Evolutionary conservation across 257 asterid genomes (phyloP).

Genomic region (Anisodus tanguticus): DNA sequence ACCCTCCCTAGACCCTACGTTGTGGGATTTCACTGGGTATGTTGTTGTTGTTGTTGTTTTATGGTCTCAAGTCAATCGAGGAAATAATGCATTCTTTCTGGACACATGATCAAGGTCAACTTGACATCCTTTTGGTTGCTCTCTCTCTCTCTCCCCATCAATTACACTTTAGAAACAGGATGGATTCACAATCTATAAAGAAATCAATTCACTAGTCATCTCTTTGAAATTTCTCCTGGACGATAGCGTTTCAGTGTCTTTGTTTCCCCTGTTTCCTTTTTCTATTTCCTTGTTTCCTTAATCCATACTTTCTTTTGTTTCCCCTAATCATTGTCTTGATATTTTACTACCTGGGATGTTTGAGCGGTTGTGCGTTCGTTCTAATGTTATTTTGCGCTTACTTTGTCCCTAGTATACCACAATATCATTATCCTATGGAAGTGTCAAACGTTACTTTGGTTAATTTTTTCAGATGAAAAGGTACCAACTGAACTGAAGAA

Average conservation of each 20-base stretch:
- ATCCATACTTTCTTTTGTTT: neutral
- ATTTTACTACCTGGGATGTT: neutral
- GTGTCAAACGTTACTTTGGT: neutral
- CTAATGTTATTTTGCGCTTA: neutral
- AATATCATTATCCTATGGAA: neutral
- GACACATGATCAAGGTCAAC: neutral
- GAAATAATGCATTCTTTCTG: neutral
- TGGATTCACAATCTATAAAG: neutral
- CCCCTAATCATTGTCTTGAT: neutral
- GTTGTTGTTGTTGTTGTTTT: too few species aligned
- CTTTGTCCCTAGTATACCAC: neutral
- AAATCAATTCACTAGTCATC: slow-evolving; percentile 4
- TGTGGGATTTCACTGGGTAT: too few species aligned
- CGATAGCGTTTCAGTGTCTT: neutral
- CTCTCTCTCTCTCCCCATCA: neutral
- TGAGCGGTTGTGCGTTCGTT: neutral
- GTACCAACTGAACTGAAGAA: slow-evolving; percentile 85
- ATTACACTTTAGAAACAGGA: neutral
- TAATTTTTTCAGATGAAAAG: slow-evolving; percentile 66
- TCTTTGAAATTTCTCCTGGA: neutral
- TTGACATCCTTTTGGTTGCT: neutral
- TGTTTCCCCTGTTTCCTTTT: neutral
- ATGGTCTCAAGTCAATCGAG: neutral
- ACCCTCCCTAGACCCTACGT: too few species aligned
- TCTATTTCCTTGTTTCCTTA: neutral